Percentiles rank a stretch among this genome's conserved stretches.
Evolutionary conservation across 192 early-diverging fungal genomes (phyloP).

Genomic region (Linderina pennispora): DNA sequence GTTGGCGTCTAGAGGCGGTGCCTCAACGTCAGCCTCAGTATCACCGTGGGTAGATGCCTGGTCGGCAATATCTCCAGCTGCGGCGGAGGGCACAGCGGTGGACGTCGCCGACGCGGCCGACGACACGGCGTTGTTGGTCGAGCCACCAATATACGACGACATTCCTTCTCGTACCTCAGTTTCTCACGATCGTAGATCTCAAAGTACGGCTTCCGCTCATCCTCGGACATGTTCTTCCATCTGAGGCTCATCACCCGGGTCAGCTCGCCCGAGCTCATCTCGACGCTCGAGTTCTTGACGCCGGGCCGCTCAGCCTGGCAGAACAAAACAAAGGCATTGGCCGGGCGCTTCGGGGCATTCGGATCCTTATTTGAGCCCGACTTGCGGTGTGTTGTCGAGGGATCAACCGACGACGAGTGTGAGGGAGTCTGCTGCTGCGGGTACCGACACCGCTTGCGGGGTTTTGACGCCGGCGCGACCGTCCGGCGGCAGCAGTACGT

Average conservation of each 20-base stretch:
- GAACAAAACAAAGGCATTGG: conserved; percentile 47
- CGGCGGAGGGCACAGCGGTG: background rate
- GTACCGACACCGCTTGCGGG: background rate
- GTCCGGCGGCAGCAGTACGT: background rate
- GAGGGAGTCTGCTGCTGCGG: background rate
- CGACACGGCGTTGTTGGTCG: background rate
- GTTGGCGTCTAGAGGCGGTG: too few species aligned
- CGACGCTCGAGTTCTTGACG: conserved; percentile 30
- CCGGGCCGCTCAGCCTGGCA: conserved; percentile 44
- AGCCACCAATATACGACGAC: conserved; percentile 21
- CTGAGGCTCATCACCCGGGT: conserved; percentile 43
- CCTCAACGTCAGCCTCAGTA: too few species aligned
- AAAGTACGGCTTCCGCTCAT: conserved; percentile 40
- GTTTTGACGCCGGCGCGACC: background rate
- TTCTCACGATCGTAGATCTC: conserved; percentile 44
- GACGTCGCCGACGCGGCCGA: background rate
- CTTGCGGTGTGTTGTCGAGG: conserved; percentile 3
- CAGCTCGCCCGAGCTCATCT: conserved; percentile 37
- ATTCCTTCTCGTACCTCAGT: conserved; percentile 42
- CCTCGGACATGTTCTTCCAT: conserved; percentile 37
- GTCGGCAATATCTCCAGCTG: too few species aligned
- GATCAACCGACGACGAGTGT: conserved; percentile 1
- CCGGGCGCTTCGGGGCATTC: conserved; percentile 41
- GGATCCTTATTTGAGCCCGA: conserved; percentile 41
- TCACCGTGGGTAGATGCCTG: too few species aligned